Percentiles rank a stretch among this genome's conserved stretches.
These are phyloP conservation scores for Epichloe sibirici DNA, from an alignment of 2,329 filamentous ascomycete species.

Conservation along the genomic window DNA sequence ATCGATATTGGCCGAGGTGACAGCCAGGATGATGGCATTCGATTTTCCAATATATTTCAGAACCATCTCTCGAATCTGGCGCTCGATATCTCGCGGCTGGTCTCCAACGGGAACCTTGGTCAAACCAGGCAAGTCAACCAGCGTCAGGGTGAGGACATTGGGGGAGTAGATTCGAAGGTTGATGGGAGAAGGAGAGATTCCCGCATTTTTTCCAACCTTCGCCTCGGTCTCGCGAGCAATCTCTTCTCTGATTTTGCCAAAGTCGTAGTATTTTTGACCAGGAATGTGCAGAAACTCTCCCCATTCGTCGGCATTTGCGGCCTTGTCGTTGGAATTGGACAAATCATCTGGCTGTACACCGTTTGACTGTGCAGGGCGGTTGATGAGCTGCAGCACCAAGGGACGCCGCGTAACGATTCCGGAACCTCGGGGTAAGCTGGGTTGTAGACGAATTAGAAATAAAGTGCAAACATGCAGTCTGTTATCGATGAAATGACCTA, in stretches of 20 bases:
- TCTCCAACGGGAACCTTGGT: constrained; percentile 96
- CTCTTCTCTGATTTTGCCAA: constrained; percentile 96
- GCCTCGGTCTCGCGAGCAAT: constrained; percentile 93
- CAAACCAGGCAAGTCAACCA: constrained; percentile 91
- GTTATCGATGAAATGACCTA: constrained; percentile 36
- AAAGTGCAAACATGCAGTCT: neutral
- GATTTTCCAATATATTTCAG: constrained; percentile 97
- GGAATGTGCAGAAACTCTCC: constrained; percentile 97
- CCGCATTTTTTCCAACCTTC: constrained; percentile 91
- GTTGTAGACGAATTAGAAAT: constrained; percentile 2
- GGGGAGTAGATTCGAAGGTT: constrained; percentile 97
- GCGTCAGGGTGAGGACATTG: constrained; percentile 89
- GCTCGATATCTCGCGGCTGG: constrained; percentile 91
- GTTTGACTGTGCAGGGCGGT: constrained; percentile 66
- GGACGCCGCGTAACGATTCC: constrained; percentile 95
- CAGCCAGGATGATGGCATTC: constrained; percentile 93
- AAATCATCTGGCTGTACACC: constrained; percentile 57
- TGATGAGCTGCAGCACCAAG: constrained; percentile 95
- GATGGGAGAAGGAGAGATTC: constrained; percentile 93
- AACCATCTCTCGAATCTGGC: constrained; percentile 95
- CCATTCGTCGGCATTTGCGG: constrained; percentile 91
- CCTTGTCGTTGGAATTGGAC: constrained; percentile 60
- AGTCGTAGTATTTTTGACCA: constrained; percentile 94
- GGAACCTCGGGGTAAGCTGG: constrained; percentile 85
- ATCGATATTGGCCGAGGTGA: constrained; percentile 94